phyloP scores from a whole-genome alignment of 352 stramenopile species.

The Aphanomyces euteiches region DNA sequence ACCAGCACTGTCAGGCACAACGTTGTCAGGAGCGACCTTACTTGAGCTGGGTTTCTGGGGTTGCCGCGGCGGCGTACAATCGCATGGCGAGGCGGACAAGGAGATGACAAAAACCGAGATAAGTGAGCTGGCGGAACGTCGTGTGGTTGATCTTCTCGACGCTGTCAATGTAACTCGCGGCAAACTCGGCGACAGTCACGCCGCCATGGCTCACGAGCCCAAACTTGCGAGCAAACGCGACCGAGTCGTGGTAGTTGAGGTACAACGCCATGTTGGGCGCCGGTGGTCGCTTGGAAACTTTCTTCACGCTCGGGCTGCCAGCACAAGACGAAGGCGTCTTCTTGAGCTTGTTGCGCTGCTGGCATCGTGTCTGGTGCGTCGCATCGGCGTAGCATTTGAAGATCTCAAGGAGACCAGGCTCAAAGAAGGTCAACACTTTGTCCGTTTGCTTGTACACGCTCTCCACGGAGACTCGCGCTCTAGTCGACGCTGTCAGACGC shows the following conservation, averaged over 20 bases:
- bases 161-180: constrained; percentile 69
- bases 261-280: constrained; percentile 33
- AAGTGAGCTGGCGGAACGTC: constrained; percentile 56
- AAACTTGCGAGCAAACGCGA: constrained; percentile 68
- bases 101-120: constrained; percentile 57
- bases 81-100: constrained; percentile 59
- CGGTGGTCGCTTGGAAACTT: constrained; percentile 55
- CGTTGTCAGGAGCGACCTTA: constrained; percentile 26
- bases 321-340: background rate
- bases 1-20: background rate
- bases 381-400: constrained; percentile 4
- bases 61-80: constrained; percentile 37
- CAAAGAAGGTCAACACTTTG: constrained; percentile 27
- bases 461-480: background rate
- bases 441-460: constrained; percentile 4
- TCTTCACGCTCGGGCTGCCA: constrained; percentile 53
- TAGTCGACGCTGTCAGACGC: background rate
- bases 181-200: constrained; percentile 74
- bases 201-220: constrained; percentile 71
- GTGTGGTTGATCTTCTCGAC: constrained; percentile 56
- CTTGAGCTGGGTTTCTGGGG: constrained; percentile 59
- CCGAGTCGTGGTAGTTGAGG: constrained; percentile 64
- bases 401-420: constrained; percentile 36
- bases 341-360: constrained; percentile 6
- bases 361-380: background rate